A percentile compares a stretch with the other conserved stretches of the same genome.
Conservation (phyloP, 208 protist species). For the Angomonas deanei region DNA sequence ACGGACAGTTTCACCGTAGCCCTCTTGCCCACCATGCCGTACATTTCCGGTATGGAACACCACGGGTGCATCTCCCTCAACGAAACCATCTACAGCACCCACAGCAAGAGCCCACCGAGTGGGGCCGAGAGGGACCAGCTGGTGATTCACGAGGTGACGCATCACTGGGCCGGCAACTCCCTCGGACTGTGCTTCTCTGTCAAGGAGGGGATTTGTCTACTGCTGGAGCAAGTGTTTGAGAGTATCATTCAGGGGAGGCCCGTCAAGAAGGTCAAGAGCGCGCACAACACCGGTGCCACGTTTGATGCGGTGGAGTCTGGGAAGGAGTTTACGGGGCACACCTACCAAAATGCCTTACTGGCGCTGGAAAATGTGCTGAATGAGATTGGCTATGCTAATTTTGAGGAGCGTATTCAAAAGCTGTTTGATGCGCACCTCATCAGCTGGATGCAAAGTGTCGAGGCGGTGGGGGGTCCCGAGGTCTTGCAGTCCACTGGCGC, state of each 20-base stretch:
- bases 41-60: conserved; percentile 86
- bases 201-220: conserved; percentile 84
- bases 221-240: conserved; percentile 65
- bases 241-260: conserved; percentile 44
- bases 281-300: not conserved
- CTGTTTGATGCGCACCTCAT: conserved; percentile 28
- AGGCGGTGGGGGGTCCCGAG: conserved; percentile 14
- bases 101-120: not conserved
- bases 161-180: conserved; percentile 85
- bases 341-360: conserved; percentile 52
- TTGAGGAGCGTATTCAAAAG: conserved; percentile 19
- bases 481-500: conserved; percentile 11
- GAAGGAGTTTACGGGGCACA: conserved; percentile 61
- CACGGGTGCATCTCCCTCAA: conserved; percentile 82
- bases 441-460: not conserved
- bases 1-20: conserved; percentile 39
- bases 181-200: conserved; percentile 75
- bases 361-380: conserved; percentile 29
- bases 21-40: conserved; percentile 68
- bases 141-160: conserved; percentile 80
- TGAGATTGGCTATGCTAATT: conserved; percentile 27
- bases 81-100: conserved; percentile 41
- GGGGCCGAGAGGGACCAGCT: conserved; percentile 31
- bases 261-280: conserved; percentile 13
- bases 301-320: conserved; percentile 31